Percentiles rank a stretch among this genome's conserved stretches.
phyloP scores from a whole-genome alignment of 2,329 filamentous ascomycete species.

The Penicillium sp. region DNA sequence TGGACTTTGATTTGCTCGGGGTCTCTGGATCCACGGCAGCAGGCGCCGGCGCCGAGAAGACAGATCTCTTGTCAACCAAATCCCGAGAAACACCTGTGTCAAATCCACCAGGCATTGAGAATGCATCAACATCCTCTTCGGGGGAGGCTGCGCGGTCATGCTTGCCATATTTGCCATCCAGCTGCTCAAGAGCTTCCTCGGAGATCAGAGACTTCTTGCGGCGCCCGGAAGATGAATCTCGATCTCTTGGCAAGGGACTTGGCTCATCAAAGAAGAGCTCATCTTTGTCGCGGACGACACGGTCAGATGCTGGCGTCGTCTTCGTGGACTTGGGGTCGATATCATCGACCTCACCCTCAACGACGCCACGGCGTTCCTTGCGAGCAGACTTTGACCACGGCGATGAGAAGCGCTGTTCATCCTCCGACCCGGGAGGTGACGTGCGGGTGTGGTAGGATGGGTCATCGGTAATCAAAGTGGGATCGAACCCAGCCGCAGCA shows the following conservation, averaged over 20 bases:
- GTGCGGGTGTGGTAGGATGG: constrained; percentile 60
- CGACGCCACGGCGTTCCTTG: constrained; percentile 43
- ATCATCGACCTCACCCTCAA: constrained; percentile 50
- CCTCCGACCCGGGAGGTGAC: constrained; percentile 60
- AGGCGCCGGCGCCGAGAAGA: constrained; percentile 2
- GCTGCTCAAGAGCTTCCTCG: constrained; percentile 26
- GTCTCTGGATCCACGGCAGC: constrained; percentile 1
- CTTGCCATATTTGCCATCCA: constrained; percentile 21
- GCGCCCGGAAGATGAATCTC: neutral
- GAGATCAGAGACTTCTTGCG: constrained; percentile 20
- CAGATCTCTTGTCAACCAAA: constrained; percentile 14
- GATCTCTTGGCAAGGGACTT: constrained; percentile 12
- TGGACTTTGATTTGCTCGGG: neutral
- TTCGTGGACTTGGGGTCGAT: constrained; percentile 37
- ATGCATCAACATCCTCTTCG: constrained; percentile 21
- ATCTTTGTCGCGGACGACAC: constrained; percentile 15
- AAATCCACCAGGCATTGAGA: constrained; percentile 35
- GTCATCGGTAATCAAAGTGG: constrained; percentile 66
- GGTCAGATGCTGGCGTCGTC: constrained; percentile 2
- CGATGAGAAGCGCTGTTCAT: constrained; percentile 50
- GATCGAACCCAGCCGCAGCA: constrained; percentile 66
- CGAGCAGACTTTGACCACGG: constrained; percentile 52
- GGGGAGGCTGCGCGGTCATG: constrained; percentile 15
- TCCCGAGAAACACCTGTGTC: constrained; percentile 18
- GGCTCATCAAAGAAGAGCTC: constrained; percentile 23